Evolutionary conservation across 129 eudicot genomes (phyloP).

Genomic region (Flaveria sonorensis): DNA sequence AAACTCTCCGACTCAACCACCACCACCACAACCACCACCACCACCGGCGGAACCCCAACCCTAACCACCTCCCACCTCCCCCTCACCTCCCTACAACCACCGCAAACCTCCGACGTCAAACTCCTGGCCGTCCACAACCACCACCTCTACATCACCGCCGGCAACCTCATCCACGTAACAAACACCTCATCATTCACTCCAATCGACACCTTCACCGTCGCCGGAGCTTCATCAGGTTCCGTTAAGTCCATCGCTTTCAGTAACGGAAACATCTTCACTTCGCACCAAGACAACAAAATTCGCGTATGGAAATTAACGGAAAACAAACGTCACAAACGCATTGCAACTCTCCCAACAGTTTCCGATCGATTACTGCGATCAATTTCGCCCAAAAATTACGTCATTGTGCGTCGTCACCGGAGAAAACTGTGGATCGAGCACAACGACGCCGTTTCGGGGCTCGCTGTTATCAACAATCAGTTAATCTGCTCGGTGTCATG

Average conservation of each 20-base stretch:
- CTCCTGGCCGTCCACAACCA: slow-evolving; percentile 35
- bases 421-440: slow-evolving; percentile 76
- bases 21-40: background rate
- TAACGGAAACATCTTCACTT: slow-evolving; percentile 51
- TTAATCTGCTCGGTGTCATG: slow-evolving; percentile 68
- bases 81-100: slow-evolving; percentile 16
- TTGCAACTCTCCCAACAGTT: slow-evolving; percentile 65
- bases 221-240: slow-evolving; percentile 44
- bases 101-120: slow-evolving; percentile 15
- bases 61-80: slow-evolving; percentile 26
- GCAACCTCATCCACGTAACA: slow-evolving; percentile 41
- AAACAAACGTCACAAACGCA: slow-evolving; percentile 47
- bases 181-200: slow-evolving; percentile 37
- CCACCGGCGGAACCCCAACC: slow-evolving; percentile 3
- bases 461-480: slow-evolving; percentile 35
- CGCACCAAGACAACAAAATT: slow-evolving; percentile 79
- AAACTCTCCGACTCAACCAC: slow-evolving; percentile 3
- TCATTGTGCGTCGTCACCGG: slow-evolving; percentile 62
- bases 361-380: slow-evolving; percentile 54
- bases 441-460: slow-evolving; percentile 80
- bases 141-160: slow-evolving; percentile 59
- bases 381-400: slow-evolving; percentile 64
- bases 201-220: slow-evolving; percentile 44
- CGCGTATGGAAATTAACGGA: slow-evolving; percentile 58
- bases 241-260: slow-evolving; percentile 58